Evolutionary conservation across 495 filamentous ascomycete genomes (phyloP).

Genomic region (Tuber microsphaerosporum): DNA sequence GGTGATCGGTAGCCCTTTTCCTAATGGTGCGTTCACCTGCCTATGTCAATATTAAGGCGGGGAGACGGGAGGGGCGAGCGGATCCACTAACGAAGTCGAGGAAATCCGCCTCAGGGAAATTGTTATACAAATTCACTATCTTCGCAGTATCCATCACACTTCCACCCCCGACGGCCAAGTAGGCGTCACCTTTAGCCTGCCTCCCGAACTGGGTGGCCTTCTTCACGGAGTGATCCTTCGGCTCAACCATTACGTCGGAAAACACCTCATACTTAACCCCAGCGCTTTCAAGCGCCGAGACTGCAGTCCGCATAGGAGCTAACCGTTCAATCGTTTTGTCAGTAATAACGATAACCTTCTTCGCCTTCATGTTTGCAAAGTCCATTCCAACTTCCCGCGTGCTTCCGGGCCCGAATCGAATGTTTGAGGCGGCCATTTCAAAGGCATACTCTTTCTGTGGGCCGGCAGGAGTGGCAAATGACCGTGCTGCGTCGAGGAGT

Average conservation of each 20-base stretch:
- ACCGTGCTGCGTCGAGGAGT: constrained; percentile 35
- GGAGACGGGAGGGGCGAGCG: not conserved
- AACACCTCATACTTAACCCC: constrained; percentile 75
- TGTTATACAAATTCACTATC: constrained; percentile 92
- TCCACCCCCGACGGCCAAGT: constrained; percentile 82
- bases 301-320: constrained; percentile 75
- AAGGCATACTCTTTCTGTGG: constrained; percentile 90
- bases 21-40: constrained; percentile 76
- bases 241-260: constrained; percentile 71
- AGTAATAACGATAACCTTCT: constrained; percentile 83
- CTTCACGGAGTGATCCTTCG: constrained; percentile 78
- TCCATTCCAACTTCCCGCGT: constrained; percentile 99
- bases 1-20: constrained; percentile 75
- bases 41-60: not conserved
- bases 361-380: constrained; percentile 78
- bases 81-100: constrained; percentile 63
- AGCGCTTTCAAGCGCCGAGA: constrained; percentile 66
- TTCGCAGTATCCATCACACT: constrained; percentile 96
- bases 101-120: constrained; percentile 81
- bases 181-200: constrained; percentile 58
- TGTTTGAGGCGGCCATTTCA: constrained; percentile 90
- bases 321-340: constrained; percentile 71
- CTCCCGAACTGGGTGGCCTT: constrained; percentile 81
- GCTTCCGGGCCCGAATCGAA: constrained; percentile 87
- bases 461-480: constrained; percentile 17